A percentile compares a stretch with the other conserved stretches of the same genome.
These are phyloP conservation scores for Circinella minor DNA, from an alignment of 371 early-diverging fungal genomes.

Conservation along the genomic window DNA sequence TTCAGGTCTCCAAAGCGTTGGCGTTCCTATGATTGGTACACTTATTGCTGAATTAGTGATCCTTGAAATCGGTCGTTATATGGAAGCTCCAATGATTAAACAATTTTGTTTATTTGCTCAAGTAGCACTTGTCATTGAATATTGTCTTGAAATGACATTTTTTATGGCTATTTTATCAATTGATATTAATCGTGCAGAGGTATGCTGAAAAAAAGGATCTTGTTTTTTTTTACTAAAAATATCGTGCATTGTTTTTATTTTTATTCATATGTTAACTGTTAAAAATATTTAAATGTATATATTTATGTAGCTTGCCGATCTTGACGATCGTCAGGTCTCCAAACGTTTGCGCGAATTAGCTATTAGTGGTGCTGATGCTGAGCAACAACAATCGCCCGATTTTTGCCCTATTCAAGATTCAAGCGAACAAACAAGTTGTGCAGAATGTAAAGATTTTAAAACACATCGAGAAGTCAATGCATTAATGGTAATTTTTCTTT, in stretches of 20 bases:
- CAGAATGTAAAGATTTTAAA: conserved; percentile 34
- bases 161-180: conserved; percentile 76
- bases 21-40: conserved; percentile 62
- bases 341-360: conserved; percentile 30
- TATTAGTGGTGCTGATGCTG: conserved; percentile 16
- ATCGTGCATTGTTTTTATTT: background rate
- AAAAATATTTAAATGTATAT: background rate
- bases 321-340: conserved; percentile 30
- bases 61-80: conserved; percentile 57
- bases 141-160: conserved; percentile 73
- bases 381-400: conserved; percentile 20
- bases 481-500: conserved; percentile 21
- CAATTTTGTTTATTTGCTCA: conserved; percentile 74
- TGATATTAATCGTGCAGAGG: conserved; percentile 75
- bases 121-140: conserved; percentile 70
- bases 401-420: conserved; percentile 26
- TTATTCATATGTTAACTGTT: background rate
- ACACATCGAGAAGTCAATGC: conserved; percentile 34
- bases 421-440: conserved; percentile 15
- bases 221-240: background rate
- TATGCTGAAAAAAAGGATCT: conserved; percentile 17
- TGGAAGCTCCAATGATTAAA: conserved; percentile 62
- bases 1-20: conserved; percentile 62
- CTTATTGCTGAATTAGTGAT: conserved; percentile 59
- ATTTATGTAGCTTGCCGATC: conserved; percentile 26